Evolutionary conservation across 2,329 filamentous ascomycete species (phyloP).

Genomic region (Verticillium isaacii): DNA sequence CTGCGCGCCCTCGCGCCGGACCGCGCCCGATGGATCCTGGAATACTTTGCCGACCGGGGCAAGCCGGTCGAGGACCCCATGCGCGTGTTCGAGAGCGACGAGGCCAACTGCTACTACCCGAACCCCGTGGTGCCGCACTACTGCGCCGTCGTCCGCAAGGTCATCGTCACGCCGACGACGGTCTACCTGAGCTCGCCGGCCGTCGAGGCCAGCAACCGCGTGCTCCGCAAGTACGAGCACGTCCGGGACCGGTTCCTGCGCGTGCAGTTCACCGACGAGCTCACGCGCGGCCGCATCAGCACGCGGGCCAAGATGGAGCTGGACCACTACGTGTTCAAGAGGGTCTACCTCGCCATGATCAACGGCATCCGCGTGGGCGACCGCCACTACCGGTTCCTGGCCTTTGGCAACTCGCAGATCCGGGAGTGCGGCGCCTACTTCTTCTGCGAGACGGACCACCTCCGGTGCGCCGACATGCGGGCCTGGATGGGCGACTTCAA

Average conservation of each 20-base stretch:
- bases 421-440: constrained; percentile 91
- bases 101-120: constrained; percentile 41
- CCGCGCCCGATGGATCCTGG: constrained; percentile 63
- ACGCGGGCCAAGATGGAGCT: constrained; percentile 45
- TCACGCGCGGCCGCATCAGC: constrained; percentile 55
- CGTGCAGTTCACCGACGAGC: constrained; percentile 85
- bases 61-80: constrained; percentile 64
- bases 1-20: constrained; percentile 41
- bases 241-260: constrained; percentile 76
- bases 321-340: constrained; percentile 68
- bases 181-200: constrained; percentile 73
- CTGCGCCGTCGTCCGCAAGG: constrained; percentile 72
- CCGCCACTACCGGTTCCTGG: constrained; percentile 81
- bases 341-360: constrained; percentile 65
- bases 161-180: constrained; percentile 76
- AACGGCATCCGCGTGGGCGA: constrained; percentile 81
- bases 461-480: constrained; percentile 73
- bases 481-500: constrained; percentile 81
- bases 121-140: constrained; percentile 59
- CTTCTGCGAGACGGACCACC: constrained; percentile 65
- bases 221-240: constrained; percentile 69
- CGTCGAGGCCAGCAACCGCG: constrained; percentile 82
- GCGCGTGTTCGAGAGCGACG: constrained; percentile 59
- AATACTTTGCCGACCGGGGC: constrained; percentile 65
- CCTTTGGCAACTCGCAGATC: constrained; percentile 93